phyloP scores from a whole-genome alignment of 2,329 filamentous ascomycete genomes.

The Fusarium nygamai region DNA sequence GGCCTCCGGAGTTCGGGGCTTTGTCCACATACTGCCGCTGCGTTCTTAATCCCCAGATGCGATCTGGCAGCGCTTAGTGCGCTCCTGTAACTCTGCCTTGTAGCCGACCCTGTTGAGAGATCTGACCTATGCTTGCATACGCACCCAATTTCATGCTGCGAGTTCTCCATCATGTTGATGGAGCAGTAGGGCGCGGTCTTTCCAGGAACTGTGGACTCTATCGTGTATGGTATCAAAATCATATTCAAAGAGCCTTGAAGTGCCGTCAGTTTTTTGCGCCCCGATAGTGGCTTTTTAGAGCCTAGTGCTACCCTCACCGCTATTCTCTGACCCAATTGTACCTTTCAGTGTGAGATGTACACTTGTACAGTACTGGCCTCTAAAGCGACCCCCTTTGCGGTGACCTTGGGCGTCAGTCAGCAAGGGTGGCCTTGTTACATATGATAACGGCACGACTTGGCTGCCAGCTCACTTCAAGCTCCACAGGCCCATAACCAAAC shows the following conservation, averaged over 20 bases:
- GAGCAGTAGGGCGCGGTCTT: background rate
- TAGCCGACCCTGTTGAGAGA: constrained; percentile 38
- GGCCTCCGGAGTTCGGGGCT: constrained; percentile 38
- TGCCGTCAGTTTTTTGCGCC: constrained; percentile 23
- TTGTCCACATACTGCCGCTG: constrained; percentile 44
- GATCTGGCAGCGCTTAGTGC: constrained; percentile 46
- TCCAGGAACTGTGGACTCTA: background rate
- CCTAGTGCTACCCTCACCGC: constrained; percentile 43
- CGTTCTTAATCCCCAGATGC: constrained; percentile 41
- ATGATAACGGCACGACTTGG: constrained; percentile 42
- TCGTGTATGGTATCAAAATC: constrained; percentile 7
- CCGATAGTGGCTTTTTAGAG: constrained; percentile 39
- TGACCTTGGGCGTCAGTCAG: constrained; percentile 14
- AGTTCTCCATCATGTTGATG: constrained; percentile 24
- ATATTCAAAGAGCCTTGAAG: constrained; percentile 16
- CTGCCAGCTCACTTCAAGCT: constrained; percentile 42
- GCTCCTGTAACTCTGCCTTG: constrained; percentile 42
- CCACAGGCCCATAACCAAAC: constrained; percentile 39
- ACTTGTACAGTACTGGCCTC: constrained; percentile 19
- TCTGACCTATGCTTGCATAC: constrained; percentile 44
- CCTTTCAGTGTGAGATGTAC: constrained; percentile 37
- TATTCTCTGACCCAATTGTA: constrained; percentile 37
- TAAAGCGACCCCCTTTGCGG: constrained; percentile 40
- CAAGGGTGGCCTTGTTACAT: constrained; percentile 31
- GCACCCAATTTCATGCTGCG: constrained; percentile 36